Evolutionary conservation across 768 basidiomycete species (phyloP).

Genomic region (Hemileccinum impolitum): DNA sequence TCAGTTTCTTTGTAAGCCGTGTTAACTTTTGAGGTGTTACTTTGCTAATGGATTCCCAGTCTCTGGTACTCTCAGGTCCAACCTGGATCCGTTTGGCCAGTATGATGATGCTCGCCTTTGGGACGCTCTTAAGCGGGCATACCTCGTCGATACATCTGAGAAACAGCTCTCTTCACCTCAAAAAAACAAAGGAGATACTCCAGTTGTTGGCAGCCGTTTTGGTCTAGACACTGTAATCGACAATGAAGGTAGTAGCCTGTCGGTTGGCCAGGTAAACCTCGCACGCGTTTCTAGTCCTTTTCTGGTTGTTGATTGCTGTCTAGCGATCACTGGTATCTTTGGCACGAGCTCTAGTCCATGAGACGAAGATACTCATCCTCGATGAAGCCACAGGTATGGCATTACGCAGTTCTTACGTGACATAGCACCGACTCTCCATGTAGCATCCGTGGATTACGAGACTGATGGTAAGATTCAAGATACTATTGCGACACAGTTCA

Average conservation of each 20-base stretch:
- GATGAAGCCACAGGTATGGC: slow-evolving; percentile 80
- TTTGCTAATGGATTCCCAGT: slow-evolving; percentile 35
- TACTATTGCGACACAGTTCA: slow-evolving; percentile 82
- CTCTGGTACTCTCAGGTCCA: slow-evolving; percentile 78
- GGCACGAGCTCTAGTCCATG: slow-evolving; percentile 85
- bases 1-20: slow-evolving; percentile 38
- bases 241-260: slow-evolving; percentile 82
- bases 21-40: slow-evolving; percentile 1
- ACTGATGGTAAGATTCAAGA: slow-evolving; percentile 90
- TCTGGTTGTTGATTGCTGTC: background rate
- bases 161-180: slow-evolving; percentile 23
- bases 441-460: slow-evolving; percentile 85
- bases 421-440: background rate
- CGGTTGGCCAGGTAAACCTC: slow-evolving; percentile 50
- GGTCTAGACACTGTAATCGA: slow-evolving; percentile 81
- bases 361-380: slow-evolving; percentile 78
- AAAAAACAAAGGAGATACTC: slow-evolving; percentile 38
- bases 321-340: slow-evolving; percentile 82
- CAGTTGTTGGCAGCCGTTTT: slow-evolving; percentile 50
- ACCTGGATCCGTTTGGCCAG: slow-evolving; percentile 85
- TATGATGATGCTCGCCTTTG: slow-evolving; percentile 80
- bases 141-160: slow-evolving; percentile 62
- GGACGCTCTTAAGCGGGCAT: slow-evolving; percentile 84
- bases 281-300: too few relatives aligned
- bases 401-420: background rate